Evolutionary conservation across 2,329 filamentous ascomycete species (phyloP).

Genomic region (Penicillium sp.): DNA sequence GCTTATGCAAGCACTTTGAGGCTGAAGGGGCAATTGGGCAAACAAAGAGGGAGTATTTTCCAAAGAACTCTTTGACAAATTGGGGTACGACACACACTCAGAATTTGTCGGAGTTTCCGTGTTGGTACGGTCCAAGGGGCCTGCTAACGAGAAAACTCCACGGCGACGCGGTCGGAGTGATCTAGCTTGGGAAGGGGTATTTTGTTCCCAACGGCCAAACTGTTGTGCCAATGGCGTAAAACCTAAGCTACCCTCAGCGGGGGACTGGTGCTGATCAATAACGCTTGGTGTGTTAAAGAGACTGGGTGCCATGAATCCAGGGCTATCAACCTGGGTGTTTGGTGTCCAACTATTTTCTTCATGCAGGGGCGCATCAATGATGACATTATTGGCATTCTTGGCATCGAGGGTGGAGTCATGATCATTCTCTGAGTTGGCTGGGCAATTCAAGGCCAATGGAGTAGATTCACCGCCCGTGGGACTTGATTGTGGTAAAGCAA

Average conservation of each 20-base stretch:
- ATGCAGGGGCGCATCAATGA: conserved; percentile 8
- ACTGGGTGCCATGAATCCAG: conserved; percentile 10
- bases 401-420: conserved; percentile 12
- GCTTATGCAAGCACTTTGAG: conserved; percentile 9
- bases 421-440: conserved; percentile 17
- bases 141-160: conserved; percentile 39
- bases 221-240: conserved; percentile 65
- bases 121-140: conserved; percentile 19
- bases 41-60: conserved; percentile 16
- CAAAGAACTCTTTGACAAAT: conserved; percentile 22
- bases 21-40: conserved; percentile 15
- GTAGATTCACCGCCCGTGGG: conserved; percentile 14
- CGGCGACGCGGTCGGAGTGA: conserved; percentile 27
- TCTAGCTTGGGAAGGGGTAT: conserved; percentile 51
- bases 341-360: conserved; percentile 13
- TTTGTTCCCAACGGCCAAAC: conserved; percentile 61
- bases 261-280: conserved; percentile 14
- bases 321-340: conserved; percentile 12
- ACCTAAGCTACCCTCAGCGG: conserved; percentile 43
- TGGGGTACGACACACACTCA: conserved; percentile 23
- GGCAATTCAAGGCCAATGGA: conserved; percentile 4
- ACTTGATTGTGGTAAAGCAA: conserved; percentile 23
- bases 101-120: not conserved
- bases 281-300: conserved; percentile 16
- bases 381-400: conserved; percentile 28